phyloP scores from a whole-genome alignment of 2,329 filamentous ascomycete genomes.

The Colletotrichum viniferum region DNA sequence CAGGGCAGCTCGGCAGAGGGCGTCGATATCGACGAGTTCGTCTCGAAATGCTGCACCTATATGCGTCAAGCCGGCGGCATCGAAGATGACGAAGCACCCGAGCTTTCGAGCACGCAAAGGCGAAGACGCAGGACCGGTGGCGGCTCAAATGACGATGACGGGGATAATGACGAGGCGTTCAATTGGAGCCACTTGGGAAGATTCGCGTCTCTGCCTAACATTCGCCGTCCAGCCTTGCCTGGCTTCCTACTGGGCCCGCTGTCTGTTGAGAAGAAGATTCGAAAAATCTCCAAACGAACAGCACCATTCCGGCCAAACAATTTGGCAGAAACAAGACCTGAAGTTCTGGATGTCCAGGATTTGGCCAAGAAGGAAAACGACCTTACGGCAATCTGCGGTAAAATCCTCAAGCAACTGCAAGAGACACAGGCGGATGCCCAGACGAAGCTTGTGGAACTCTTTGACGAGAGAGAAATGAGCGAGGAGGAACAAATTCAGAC shows the following conservation, averaged over 20 bases:
- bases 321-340: constrained; percentile 73
- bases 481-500: constrained; percentile 53
- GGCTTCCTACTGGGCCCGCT: constrained; percentile 89
- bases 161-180: constrained; percentile 76
- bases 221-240: constrained; percentile 75
- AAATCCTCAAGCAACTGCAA: constrained; percentile 69
- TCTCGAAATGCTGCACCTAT: constrained; percentile 86
- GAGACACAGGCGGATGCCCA: constrained; percentile 52
- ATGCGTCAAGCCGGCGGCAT: constrained; percentile 74
- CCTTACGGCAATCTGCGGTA: constrained; percentile 77
- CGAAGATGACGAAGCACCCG: constrained; percentile 52
- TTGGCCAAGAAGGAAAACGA: constrained; percentile 80
- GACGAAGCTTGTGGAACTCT: constrained; percentile 44
- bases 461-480: constrained; percentile 44
- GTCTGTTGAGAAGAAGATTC: constrained; percentile 83
- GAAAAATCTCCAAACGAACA: constrained; percentile 72
- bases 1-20: constrained; percentile 76
- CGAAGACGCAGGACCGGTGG: constrained; percentile 41
- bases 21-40: constrained; percentile 88
- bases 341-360: constrained; percentile 77
- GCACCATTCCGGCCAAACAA: constrained; percentile 73
- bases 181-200: constrained; percentile 88
- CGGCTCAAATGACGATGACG: constrained; percentile 61
- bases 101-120: constrained; percentile 55
- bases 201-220: constrained; percentile 75